Evolutionary conservation across 2,329 filamentous ascomycete genomes (phyloP), one percentile per base, ranked within the genome.

Genomic region (Cadophora malorum): DNA sequence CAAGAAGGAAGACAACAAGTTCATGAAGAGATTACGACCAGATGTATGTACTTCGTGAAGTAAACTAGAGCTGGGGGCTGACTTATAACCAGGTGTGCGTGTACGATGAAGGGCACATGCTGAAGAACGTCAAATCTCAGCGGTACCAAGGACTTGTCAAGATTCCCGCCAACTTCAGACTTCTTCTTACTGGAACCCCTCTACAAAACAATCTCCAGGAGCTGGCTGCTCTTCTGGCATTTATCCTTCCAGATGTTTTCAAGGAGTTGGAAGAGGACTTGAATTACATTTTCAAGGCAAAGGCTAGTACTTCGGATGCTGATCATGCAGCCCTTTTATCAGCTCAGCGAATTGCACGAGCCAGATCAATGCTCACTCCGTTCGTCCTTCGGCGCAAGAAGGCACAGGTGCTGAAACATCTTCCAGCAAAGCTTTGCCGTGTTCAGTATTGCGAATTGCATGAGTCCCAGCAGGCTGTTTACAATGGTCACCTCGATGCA

Each of bases 381-480:
- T 99, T 99, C 77, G 96, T 99, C 64, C 83, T 99, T 2, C 93
- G 97, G 70, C 88, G 96, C 8, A 95, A 96, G 81, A 99, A 99
- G 81, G 88, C 92, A 60, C 94, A 98, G 76, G 94, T 97, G 9
- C 85, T 98, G n/a, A 83, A 83, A 58, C 91, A 96, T 76, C 85
- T 99, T 71, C 94, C 96, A 0, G 83, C 85, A 63, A 98, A 98
- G 82, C 88, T 86, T 12, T 88, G 89, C 68, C 88, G 88, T 3
- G 90, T 97, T 1, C 89, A 94, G 69, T 91, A 91, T 76, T 97
- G 95, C 78, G 88, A 91, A 5, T 88, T 98, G 82, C 91, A 91
- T 35, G 81, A 85, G 1, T 82, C 84, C 0, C 96, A 99, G 77
- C 85, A 85, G 72, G 82, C 85, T 8, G 88, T 96, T 0, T 98